These are phyloP conservation scores for Penicillium paxilli DNA, from an alignment of 495 filamentous ascomycete species.

Conservation along the genomic window DNA sequence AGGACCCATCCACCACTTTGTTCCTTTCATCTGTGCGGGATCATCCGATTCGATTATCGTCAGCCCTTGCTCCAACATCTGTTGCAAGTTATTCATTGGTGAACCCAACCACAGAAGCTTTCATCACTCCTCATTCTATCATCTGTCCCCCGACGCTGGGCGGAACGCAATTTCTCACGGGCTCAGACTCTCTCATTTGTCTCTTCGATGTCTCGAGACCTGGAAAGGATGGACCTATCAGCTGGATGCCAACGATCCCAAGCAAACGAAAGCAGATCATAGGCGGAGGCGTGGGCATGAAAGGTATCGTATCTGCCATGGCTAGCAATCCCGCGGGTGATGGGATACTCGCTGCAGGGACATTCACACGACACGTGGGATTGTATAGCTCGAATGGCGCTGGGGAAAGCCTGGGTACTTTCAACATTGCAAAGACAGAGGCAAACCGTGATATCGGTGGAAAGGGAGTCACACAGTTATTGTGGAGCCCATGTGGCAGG, in stretches of 20 bases:
- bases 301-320: conserved; percentile 76
- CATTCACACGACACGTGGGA: conserved; percentile 72
- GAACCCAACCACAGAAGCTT: conserved; percentile 73
- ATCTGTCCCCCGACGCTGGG: conserved; percentile 57
- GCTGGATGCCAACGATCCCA: conserved; percentile 68
- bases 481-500: conserved; percentile 82
- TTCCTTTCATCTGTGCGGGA: conserved; percentile 66
- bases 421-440: conserved; percentile 46
- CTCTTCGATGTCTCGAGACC: conserved; percentile 74
- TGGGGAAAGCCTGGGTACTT: conserved; percentile 68
- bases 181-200: conserved; percentile 69
- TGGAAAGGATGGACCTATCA: conserved; percentile 59
- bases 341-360: conserved; percentile 77
- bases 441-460: conserved; percentile 54
- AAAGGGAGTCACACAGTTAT: conserved; percentile 68
- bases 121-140: conserved; percentile 73
- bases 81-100: conserved; percentile 70
- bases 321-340: conserved; percentile 44
- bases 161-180: conserved; percentile 66
- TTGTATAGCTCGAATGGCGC: conserved; percentile 70
- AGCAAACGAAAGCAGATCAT: conserved; percentile 70
- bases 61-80: conserved; percentile 47
- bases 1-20: conserved; percentile 63
- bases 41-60: conserved; percentile 75
- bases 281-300: conserved; percentile 75